Percentiles rank a stretch among this genome's conserved stretches.
Evolutionary conservation across 163 green algal species (phyloP).

Genomic region (Scenedesmus sp.): DNA sequence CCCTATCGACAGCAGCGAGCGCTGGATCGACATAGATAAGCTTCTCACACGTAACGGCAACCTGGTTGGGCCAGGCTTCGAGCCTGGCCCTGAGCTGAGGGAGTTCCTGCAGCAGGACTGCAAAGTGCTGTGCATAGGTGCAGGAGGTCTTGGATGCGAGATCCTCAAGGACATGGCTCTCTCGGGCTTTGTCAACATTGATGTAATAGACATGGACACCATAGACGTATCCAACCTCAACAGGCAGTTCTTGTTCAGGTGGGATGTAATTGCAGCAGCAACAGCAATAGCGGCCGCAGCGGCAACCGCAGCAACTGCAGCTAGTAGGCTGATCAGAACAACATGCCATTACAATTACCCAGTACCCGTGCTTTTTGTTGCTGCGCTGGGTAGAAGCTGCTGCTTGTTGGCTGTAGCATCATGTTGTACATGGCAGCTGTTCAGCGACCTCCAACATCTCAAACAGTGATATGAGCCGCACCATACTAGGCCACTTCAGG

Average conservation of each 20-base stretch:
- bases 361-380: too few species aligned
- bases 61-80: constrained; percentile 91
- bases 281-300: background rate
- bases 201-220: constrained; percentile 99
- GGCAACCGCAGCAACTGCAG: background rate
- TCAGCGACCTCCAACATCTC: background rate
- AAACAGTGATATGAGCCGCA: background rate
- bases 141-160: constrained; percentile 98
- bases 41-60: constrained; percentile 85
- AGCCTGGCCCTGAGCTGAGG: constrained; percentile 80
- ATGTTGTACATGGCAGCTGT: background rate
- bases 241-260: constrained; percentile 99
- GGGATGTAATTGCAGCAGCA: constrained; percentile 24
- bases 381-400: too few species aligned
- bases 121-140: constrained; percentile 94
- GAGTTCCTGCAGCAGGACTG: constrained; percentile 87
- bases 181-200: constrained; percentile 95
- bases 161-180: constrained; percentile 97
- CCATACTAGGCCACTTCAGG: background rate
- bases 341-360: too few species aligned
- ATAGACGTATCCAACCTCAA: constrained; percentile 99
- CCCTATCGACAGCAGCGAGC: constrained; percentile 46
- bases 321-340: background rate
- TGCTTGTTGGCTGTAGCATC: background rate
- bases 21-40: constrained; percentile 85